Evolutionary conservation across 139 green algal genomes (phyloP), one percentile per base, ranked within the genome.

Genomic region (Trebouxia sp.): DNA sequence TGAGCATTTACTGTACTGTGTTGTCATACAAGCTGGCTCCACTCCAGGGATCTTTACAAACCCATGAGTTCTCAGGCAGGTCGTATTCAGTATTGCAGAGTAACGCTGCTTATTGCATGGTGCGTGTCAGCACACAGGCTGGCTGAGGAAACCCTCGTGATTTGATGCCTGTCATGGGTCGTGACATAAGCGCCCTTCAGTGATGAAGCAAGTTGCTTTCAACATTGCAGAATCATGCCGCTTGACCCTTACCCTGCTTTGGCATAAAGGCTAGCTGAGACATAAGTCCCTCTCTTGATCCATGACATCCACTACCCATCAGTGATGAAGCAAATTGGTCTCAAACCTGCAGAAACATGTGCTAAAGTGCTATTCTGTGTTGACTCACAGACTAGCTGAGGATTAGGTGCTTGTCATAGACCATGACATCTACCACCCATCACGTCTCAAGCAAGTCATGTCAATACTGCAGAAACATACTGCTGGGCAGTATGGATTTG

Each of bases 131-230:
- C 20, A 26, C 24, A 47, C 75, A 88, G 88, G 58, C 80, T 96
- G 72, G 75, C 89, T 7, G 92, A 94, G 81, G n/a, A n/a, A n/a
- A n/a, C n/a, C n/a, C n/a, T n/a, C n/a, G n/a, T n/a, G 87, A 95
- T 45, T 84, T 97, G 78, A 80, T 96, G 72, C 94, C 92, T 0
- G 97, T 95, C 79, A 86, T 97, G 88, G 94, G 97, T 56, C 76
- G 80, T 72, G 81, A 77, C 6, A 88, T 91, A 17, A 28, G 2
- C 5, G 50, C 50, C 50, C 22, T 1, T 58, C 1, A 17, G 2
- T 58, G 50, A 22, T 28, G 3, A 17, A 22, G 4, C 22, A 22
- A 58, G 26, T 3, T 3, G 50, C 4, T 58, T 17, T 17, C 4
- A 58, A 17, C 50, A 22, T 22, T 58, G 3, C 26, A 22, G 20